Evolutionary conservation across 2,329 filamentous ascomycete species (phyloP).

Genomic region (Colletotrichum agaves): DNA sequence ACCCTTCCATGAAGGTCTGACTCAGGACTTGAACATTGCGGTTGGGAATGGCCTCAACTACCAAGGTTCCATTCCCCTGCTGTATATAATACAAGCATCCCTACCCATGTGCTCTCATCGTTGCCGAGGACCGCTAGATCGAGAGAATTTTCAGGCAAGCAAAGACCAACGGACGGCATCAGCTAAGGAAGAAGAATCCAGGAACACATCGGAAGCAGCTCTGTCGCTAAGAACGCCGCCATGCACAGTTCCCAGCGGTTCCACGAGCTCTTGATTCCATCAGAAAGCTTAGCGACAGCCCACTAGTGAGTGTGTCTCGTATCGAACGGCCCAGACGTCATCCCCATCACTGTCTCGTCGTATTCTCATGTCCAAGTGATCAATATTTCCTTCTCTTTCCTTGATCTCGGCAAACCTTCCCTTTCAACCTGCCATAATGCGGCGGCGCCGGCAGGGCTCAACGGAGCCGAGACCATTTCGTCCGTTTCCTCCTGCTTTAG

Average conservation of each 20-base stretch:
- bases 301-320: conserved; percentile 22
- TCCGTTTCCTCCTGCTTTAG: not conserved
- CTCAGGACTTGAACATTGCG: no score
- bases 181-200: conserved; percentile 1
- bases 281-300: conserved; percentile 5
- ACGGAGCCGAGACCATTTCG: not conserved
- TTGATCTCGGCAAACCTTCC: not conserved
- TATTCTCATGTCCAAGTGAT: not conserved
- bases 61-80: no score
- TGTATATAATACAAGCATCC: no score
- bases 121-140: conserved; percentile 1
- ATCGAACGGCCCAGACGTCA: conserved; percentile 17
- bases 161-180: not conserved
- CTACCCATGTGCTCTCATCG: not conserved
- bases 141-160: not conserved
- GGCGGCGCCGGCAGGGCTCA: not conserved
- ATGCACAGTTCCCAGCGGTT: not conserved
- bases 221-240: conserved; percentile 21
- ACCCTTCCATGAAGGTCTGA: no score
- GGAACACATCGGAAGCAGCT: conserved; percentile 18
- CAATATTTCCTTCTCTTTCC: not conserved
- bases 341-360: not conserved
- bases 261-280: not conserved
- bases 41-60: no score
- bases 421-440: not conserved